Conservation (phyloP, 2,329 filamentous ascomycete genomes). For the Diaporthe sp. region DNA sequence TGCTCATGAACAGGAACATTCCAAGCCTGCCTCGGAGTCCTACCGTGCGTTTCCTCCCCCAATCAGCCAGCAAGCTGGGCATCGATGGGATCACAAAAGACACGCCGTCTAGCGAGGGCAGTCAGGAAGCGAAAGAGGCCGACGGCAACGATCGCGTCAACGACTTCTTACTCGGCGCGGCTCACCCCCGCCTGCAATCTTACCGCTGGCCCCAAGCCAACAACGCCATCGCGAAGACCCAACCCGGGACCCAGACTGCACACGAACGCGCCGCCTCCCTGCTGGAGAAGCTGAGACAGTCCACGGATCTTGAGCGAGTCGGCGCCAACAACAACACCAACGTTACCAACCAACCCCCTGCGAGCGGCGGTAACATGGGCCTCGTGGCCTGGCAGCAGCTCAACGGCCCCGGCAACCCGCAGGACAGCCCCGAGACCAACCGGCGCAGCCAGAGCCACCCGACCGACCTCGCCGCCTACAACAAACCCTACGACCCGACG, state of each 20-base stretch:
- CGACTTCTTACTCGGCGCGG: conserved; percentile 16
- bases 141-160: conserved; percentile 15
- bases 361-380: conserved; percentile 6
- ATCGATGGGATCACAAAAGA: neutral
- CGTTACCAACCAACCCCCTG: no score
- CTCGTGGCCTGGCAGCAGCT: conserved; percentile 30
- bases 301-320: neutral
- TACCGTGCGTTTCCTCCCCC: conserved; percentile 11
- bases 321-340: neutral
- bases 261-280: neutral
- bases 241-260: neutral
- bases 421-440: neutral
- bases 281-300: neutral
- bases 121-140: neutral
- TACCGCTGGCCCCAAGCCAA: no score
- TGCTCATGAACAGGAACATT: neutral
- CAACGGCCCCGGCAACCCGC: neutral
- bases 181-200: no score
- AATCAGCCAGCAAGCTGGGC: conserved; percentile 29
- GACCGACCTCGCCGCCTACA: neutral
- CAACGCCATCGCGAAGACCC: neutral
- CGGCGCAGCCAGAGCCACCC: neutral
- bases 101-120: conserved; percentile 23
- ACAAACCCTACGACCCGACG: neutral
- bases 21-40: conserved; percentile 30